Evolutionary conservation across 2,329 filamentous ascomycete genomes (phyloP), one percentile per base, ranked within the genome.

Genomic region (Gaeumannomyces tritici): DNA sequence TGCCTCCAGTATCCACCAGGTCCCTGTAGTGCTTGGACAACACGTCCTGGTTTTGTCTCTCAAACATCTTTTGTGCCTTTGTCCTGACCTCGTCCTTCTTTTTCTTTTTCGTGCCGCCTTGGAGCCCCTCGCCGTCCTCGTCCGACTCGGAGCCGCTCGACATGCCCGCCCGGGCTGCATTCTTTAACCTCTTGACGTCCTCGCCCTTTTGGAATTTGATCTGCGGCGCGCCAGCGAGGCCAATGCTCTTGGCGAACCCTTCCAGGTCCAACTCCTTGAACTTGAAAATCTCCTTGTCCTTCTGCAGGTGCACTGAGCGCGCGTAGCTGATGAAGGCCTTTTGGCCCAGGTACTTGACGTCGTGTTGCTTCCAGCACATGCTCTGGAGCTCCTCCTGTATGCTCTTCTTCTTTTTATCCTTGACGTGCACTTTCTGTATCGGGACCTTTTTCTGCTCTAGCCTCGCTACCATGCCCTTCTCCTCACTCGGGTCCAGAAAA

Each of bases 51-150:
- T 99, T 99, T 69, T 89, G 90, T 64, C 95, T 84, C 78, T 97
- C 93, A 75, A 98, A 97, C 95, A 99, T 98, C 68, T 91, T 89
- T 74, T 99, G 92, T 73, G 96, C 96, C 74, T 96, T 98, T 35
- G 96, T 99, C 65, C 92, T 85, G 24, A 96, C 90, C 68, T 87
- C 84, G 13, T 82, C 79, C 76, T 90, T 88, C 73, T 84, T 78
- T 63, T 77, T 78, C 69, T 82, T 81, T 42, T 72, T 69, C 54
- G 73, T 56, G 29, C 70, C 72, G 15, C 72, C 77, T 57, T 75
- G 76, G 15, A 73, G 75, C 4, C 72, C 77, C 26, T 77, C 79
- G 4, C 74, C 78, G 12, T 79, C 79, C 3, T 70, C 74, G 21
- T 80, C 81, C 29, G 81, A 79, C n/a, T 85, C 83, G 4, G 86